Percentiles rank a stretch among this genome's conserved stretches.
Conservation (phyloP, 306 rosid genomes). For the Fagus sylvatica region DNA sequence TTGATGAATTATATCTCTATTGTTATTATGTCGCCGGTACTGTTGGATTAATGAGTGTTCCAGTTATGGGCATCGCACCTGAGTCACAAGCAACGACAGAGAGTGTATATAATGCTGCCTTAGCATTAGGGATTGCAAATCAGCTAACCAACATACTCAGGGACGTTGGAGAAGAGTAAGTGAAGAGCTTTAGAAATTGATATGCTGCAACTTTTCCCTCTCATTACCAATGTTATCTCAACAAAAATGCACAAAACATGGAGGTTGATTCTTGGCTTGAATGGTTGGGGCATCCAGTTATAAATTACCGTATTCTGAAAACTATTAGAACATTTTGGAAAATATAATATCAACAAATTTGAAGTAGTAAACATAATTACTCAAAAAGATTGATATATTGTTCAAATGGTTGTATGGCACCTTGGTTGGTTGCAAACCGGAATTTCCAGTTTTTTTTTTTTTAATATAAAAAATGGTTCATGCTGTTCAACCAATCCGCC, state of each 20-base stretch:
- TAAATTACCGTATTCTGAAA: not conserved
- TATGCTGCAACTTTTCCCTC: slow-evolving; percentile 16
- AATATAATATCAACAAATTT: not conserved
- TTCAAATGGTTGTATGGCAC: not conserved
- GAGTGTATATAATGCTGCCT: slow-evolving; percentile 57
- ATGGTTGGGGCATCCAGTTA: not conserved
- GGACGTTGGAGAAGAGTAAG: slow-evolving; percentile 71
- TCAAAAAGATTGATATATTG: not conserved
- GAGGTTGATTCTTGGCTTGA: not conserved
- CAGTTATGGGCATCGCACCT: slow-evolving; percentile 57
- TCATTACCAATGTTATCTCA: slow-evolving; percentile 6
- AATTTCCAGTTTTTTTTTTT: not conserved
- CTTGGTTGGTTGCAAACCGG: not conserved
- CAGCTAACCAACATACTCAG: slow-evolving; percentile 63
- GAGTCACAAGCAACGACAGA: slow-evolving; percentile 48
- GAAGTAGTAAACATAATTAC: not conserved
- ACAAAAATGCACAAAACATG: not conserved
- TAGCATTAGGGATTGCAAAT: slow-evolving; percentile 62
- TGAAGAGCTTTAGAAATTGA: slow-evolving; percentile 4
- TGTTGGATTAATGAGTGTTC: slow-evolving; percentile 64
- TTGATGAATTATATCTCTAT: slow-evolving; percentile 58
- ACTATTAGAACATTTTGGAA: not conserved
- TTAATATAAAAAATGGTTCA: not conserved
- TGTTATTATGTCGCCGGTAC: slow-evolving; percentile 69
- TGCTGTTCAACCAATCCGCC: not conserved